Evolutionary conservation across 129 eudicot species (phyloP).

Genomic region (Mikania micrantha): DNA sequence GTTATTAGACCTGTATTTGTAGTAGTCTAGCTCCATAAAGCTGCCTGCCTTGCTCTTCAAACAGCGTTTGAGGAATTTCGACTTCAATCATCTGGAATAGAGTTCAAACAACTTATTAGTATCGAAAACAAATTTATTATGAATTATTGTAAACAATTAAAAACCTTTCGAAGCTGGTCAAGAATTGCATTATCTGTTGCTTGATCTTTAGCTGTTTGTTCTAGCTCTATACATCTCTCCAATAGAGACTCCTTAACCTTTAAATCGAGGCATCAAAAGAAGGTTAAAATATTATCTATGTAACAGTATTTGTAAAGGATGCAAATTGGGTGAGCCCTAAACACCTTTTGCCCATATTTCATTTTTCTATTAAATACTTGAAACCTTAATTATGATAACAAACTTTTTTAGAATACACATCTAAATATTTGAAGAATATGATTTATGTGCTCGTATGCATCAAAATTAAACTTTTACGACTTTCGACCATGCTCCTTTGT

Average conservation of each 20-base stretch:
- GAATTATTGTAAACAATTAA: not conserved
- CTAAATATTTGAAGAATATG: not conserved
- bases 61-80: conserved; percentile 78
- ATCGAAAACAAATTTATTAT: not conserved
- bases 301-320: not conserved
- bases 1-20: conserved; percentile 68
- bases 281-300: too few relatives aligned
- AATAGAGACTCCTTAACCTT: conserved; percentile 77
- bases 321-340: not conserved
- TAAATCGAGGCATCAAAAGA: not conserved
- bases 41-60: conserved; percentile 97
- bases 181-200: conserved; percentile 92
- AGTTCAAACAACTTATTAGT: conserved; percentile 1
- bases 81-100: conserved; percentile 72
- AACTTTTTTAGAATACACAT: not conserved
- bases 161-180: conserved; percentile 79
- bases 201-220: conserved; percentile 94
- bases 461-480: not conserved
- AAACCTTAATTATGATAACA: not conserved
- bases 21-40: conserved; percentile 83
- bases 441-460: not conserved
- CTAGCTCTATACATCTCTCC: conserved; percentile 69
- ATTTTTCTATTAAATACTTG: not conserved
- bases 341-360: not conserved
- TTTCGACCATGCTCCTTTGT: not conserved